These are phyloP conservation scores for Botrytis paeoniae DNA, from an alignment of 2,329 filamentous ascomycete genomes.

Conservation along the genomic window DNA sequence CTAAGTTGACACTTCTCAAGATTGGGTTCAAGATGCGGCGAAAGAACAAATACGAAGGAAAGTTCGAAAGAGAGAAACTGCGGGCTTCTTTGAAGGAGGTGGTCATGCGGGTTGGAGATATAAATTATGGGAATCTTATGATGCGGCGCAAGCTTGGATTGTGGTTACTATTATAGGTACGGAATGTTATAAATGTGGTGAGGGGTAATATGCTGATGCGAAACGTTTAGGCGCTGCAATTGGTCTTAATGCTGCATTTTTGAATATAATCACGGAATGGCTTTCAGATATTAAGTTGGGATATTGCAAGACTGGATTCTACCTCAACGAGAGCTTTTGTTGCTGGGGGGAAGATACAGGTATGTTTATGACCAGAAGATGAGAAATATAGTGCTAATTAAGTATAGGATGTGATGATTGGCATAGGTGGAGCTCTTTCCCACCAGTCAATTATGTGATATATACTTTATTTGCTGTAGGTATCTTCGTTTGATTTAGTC, in stretches of 20 bases:
- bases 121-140: constrained; percentile 80
- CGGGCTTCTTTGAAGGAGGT: constrained; percentile 65
- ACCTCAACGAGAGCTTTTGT: constrained; percentile 95
- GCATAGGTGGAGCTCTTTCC: constrained; percentile 81
- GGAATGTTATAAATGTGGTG: constrained; percentile 17
- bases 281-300: constrained; percentile 92
- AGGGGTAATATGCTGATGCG: constrained; percentile 21
- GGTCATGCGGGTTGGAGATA: constrained; percentile 74
- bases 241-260: constrained; percentile 84
- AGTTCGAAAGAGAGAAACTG: constrained; percentile 67
- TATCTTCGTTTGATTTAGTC: constrained; percentile 13
- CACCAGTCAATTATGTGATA: constrained; percentile 76
- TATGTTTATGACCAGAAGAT: constrained; percentile 38
- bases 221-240: constrained; percentile 65
- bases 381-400: constrained; percentile 25
- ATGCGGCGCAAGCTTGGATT: constrained; percentile 96
- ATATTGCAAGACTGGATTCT: constrained; percentile 94
- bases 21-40: constrained; percentile 97
- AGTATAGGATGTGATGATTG: constrained; percentile 76
- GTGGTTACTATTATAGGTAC: constrained; percentile 82
- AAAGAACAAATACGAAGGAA: constrained; percentile 83
- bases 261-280: constrained; percentile 98
- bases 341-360: constrained; percentile 94
- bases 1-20: constrained; percentile 47
- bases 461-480: constrained; percentile 82